These are phyloP conservation scores for Microcyclosporella mali DNA, from an alignment of 2,329 filamentous ascomycete species.

Conservation along the genomic window DNA sequence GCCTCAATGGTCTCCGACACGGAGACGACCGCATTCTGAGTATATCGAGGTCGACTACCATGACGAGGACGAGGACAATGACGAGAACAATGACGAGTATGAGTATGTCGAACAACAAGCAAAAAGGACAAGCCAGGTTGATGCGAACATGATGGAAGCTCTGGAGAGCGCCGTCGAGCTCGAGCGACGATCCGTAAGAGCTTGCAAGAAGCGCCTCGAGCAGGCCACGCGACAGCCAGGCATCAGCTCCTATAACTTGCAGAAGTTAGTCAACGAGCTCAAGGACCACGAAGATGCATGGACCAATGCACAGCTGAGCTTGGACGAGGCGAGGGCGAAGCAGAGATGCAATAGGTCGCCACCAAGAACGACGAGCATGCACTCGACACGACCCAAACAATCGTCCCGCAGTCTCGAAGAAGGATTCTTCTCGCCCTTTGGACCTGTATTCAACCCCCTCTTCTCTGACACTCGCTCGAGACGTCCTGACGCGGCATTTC, in stretches of 20 bases:
- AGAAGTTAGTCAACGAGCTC: slow-evolving; percentile 23
- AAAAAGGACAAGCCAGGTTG: slow-evolving; percentile 6
- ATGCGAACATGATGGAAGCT: slow-evolving; percentile 14
- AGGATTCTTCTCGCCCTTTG: slow-evolving; percentile 14
- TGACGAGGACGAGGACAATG: slow-evolving; percentile 13
- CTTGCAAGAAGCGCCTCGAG: slow-evolving; percentile 22
- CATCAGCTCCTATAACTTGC: slow-evolving; percentile 18
- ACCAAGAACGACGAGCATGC: slow-evolving; percentile 6
- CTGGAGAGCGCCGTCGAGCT: slow-evolving; percentile 22
- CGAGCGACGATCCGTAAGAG: slow-evolving; percentile 14
- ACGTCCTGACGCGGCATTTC: slow-evolving; percentile 16
- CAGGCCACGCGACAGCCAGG: slow-evolving; percentile 21
- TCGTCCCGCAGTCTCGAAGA: slow-evolving; percentile 11
- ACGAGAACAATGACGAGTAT: slow-evolving; percentile 1
- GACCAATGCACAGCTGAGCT: slow-evolving; percentile 10
- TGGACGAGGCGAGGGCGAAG: slow-evolving; percentile 11
- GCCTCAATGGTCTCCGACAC: slow-evolving; percentile 4
- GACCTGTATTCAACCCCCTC: slow-evolving; percentile 8
- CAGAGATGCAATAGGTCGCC: slow-evolving; percentile 9
- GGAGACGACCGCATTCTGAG: slow-evolving; percentile 4
- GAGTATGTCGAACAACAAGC: slow-evolving; percentile 6
- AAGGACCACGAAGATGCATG: slow-evolving; percentile 19
- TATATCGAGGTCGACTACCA: slow-evolving; percentile 19
- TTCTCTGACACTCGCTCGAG: not conserved
- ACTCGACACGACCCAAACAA: slow-evolving; percentile 3